These are phyloP conservation scores for Taiozyma sp. DNA, from an alignment of 1,139 yeast genomes.

Conservation along the genomic window DNA sequence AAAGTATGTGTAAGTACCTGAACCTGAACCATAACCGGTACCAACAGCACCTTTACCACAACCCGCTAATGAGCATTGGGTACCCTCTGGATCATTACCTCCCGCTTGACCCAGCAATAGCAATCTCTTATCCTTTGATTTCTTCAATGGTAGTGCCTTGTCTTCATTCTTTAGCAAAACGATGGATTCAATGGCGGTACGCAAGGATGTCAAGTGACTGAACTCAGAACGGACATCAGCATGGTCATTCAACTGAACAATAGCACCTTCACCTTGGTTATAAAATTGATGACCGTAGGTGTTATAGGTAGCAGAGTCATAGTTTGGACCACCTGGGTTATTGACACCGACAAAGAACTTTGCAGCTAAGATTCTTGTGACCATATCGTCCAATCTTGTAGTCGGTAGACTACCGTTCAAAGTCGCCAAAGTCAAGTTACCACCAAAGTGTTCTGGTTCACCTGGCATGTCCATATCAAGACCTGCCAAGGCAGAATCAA, in stretches of 20 bases:
- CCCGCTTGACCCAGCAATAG: slow-evolving; percentile 47
- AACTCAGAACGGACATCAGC: slow-evolving; percentile 37
- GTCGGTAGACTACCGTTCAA: slow-evolving; percentile 49
- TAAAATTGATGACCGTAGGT: slow-evolving; percentile 41
- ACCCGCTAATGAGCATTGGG: slow-evolving; percentile 38
- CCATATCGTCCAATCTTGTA: slow-evolving; percentile 56
- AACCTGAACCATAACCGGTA: slow-evolving; percentile 50
- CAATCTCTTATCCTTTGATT: slow-evolving; percentile 27
- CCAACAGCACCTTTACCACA: slow-evolving; percentile 40
- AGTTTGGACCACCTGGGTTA: slow-evolving; percentile 38
- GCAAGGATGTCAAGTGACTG: slow-evolving; percentile 44
- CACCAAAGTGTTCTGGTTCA: slow-evolving; percentile 50
- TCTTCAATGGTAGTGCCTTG: slow-evolving; percentile 36
- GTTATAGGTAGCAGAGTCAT: slow-evolving; percentile 49
- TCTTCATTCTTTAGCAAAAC: slow-evolving; percentile 45
- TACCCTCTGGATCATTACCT: slow-evolving; percentile 39
- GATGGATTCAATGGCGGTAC: slow-evolving; percentile 32
- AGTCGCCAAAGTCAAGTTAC: slow-evolving; percentile 46
- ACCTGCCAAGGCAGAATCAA: slow-evolving; percentile 50
- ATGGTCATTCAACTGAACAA: slow-evolving; percentile 41
- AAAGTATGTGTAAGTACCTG: slow-evolving; percentile 44
- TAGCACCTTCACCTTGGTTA: slow-evolving; percentile 43
- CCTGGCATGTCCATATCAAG: slow-evolving; percentile 66
- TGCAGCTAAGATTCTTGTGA: slow-evolving; percentile 49
- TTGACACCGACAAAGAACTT: slow-evolving; percentile 40